Percentiles rank a stretch among this genome's conserved stretches.
These are phyloP conservation scores for Zygosaccharomyces sapae DNA, from an alignment of 1,139 yeast species.

Conservation along the genomic window DNA sequence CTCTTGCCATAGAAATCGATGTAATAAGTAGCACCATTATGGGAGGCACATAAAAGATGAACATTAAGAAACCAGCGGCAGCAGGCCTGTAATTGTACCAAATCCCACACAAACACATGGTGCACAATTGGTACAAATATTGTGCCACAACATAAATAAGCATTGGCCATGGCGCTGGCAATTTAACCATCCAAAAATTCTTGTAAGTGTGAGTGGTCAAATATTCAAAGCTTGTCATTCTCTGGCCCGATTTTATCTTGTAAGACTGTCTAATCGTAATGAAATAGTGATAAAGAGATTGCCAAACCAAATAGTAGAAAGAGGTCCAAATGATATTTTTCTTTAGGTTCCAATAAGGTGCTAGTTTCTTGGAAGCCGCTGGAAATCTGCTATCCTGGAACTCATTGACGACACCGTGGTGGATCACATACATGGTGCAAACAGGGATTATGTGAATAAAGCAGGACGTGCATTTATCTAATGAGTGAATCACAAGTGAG, in stretches of 20 bases:
- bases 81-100: conserved; percentile 71
- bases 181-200: conserved; percentile 71
- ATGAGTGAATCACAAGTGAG: conserved; percentile 83
- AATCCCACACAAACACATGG: conserved; percentile 85
- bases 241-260: conserved; percentile 72
- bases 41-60: conserved; percentile 76
- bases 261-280: conserved; percentile 77
- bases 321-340: conserved; percentile 77
- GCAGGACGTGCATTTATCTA: conserved; percentile 90
- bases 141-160: conserved; percentile 83
- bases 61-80: conserved; percentile 63
- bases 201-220: conserved; percentile 65
- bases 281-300: conserved; percentile 80
- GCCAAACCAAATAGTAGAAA: conserved; percentile 89
- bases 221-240: conserved; percentile 83
- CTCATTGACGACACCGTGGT: conserved; percentile 68
- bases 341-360: conserved; percentile 56
- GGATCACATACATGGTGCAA: conserved; percentile 77
- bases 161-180: conserved; percentile 83
- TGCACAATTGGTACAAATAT: conserved; percentile 77
- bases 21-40: conserved; percentile 93
- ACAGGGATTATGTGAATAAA: conserved; percentile 93
- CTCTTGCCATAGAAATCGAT: conserved; percentile 85
- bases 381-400: conserved; percentile 62
- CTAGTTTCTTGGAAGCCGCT: conserved; percentile 57